Percentiles rank a stretch among this genome's conserved stretches.
Conservation (phyloP, 345 rosid genomes). For the Populus euphratica region DNA sequence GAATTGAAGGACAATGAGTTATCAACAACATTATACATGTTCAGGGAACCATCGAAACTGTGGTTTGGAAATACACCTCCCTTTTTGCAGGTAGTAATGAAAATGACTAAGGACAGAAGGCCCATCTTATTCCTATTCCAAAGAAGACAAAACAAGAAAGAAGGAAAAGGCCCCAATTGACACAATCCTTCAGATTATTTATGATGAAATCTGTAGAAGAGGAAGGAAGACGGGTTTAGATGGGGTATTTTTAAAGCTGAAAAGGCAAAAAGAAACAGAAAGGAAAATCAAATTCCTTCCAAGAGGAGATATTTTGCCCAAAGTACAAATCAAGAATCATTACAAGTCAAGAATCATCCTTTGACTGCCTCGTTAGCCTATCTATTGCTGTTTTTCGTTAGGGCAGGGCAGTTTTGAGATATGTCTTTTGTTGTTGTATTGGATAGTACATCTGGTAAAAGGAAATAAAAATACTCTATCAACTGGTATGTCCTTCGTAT, state of each 20-base stretch:
- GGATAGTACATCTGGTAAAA: background rate
- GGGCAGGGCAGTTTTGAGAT: background rate
- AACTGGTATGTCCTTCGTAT: too few species aligned
- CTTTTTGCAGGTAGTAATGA: too few species aligned
- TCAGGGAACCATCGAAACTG: too few species aligned
- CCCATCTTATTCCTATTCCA: background rate
- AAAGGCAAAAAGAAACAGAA: conserved; percentile 31
- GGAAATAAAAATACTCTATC: background rate
- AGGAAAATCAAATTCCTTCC: conserved; percentile 12
- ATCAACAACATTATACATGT: too few species aligned
- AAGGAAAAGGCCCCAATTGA: background rate
- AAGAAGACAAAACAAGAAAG: background rate
- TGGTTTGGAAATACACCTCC: too few species aligned
- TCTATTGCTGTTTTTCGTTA: conserved; percentile 2
- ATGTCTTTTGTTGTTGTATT: background rate
- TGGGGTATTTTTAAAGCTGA: conserved; percentile 28
- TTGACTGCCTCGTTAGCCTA: conserved; percentile 33
- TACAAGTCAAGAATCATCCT: conserved; percentile 33
- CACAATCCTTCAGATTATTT: background rate
- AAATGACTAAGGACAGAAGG: background rate
- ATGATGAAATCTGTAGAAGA: background rate
- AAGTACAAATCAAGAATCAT: conserved; percentile 38
- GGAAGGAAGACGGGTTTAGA: background rate
- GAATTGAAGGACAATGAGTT: too few species aligned
- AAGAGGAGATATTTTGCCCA: conserved; percentile 32